A percentile compares a stretch with the other conserved stretches of the same genome.
These are phyloP conservation scores for Aristolochia fimbriata DNA, from an alignment of 164 flowering plant genomes.

Conservation along the genomic window DNA sequence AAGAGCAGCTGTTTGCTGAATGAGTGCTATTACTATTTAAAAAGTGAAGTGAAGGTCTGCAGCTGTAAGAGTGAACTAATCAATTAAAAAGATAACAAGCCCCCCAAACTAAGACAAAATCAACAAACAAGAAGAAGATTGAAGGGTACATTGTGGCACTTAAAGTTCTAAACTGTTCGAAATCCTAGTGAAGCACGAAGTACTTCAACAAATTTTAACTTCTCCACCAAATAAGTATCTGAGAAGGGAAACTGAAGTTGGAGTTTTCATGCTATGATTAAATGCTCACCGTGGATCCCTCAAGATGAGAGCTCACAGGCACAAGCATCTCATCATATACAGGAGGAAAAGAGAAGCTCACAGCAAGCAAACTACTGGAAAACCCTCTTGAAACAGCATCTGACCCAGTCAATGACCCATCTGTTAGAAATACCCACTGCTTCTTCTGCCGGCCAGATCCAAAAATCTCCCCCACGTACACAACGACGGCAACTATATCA, in stretches of 20 bases:
- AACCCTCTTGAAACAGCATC: constrained; percentile 21
- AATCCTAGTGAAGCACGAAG: not conserved
- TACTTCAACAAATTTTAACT: not conserved
- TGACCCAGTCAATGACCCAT: constrained; percentile 34
- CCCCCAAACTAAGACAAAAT: no score
- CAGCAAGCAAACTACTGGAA: constrained; percentile 61
- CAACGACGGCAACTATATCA: constrained; percentile 68
- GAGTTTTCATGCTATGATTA: not conserved
- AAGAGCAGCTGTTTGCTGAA: no score
- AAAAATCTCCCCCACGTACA: constrained; percentile 70
- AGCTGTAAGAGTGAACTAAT: not conserved
- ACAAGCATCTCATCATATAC: constrained; percentile 32
- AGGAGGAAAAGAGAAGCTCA: constrained; percentile 53
- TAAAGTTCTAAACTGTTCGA: no score
- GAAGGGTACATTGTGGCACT: no score
- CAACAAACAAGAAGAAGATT: no score
- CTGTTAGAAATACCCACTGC: constrained; percentile 94
- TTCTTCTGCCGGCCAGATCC: constrained; percentile 45
- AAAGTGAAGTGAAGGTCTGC: not conserved
- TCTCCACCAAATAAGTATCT: constrained; percentile 32
- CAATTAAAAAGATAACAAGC: no score
- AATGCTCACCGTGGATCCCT: constrained; percentile 62
- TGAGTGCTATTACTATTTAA: no score
- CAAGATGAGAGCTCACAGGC: constrained; percentile 50
- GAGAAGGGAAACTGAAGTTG: not conserved